phyloP scores from a whole-genome alignment of 2,329 filamentous ascomycete species.

The Neurospora sp. region DNA sequence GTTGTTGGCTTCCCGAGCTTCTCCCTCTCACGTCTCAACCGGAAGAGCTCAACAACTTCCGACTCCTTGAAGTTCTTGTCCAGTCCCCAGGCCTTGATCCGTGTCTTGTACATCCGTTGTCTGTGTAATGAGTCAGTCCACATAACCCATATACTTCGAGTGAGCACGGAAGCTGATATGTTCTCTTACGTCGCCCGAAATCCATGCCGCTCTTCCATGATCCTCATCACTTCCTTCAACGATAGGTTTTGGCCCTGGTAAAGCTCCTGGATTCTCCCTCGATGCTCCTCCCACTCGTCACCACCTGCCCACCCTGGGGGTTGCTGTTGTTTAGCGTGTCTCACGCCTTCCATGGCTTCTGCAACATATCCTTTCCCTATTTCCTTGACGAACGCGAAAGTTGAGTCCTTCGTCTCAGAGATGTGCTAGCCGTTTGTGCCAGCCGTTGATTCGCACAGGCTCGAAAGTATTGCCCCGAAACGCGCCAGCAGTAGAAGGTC shows the following conservation, averaged over 20 bases:
- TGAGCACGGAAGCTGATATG: not conserved
- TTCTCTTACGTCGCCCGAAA: slow-evolving; percentile 12
- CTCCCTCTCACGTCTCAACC: slow-evolving; percentile 10
- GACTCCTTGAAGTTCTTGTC: slow-evolving; percentile 15
- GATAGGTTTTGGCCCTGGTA: slow-evolving; percentile 11
- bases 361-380: not conserved
- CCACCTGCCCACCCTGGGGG: slow-evolving; percentile 6
- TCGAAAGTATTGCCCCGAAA: not conserved
- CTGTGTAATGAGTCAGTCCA: not conserved
- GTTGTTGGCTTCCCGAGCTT: slow-evolving; percentile 6
- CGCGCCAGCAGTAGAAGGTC: not conserved
- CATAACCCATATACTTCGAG: not conserved
- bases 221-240: slow-evolving; percentile 13
- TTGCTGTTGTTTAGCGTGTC: slow-evolving; percentile 1
- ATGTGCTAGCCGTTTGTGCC: not conserved
- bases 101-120: slow-evolving; percentile 14
- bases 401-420: not conserved
- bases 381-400: not conserved
- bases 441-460: not conserved
- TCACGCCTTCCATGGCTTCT: slow-evolving; percentile 1
- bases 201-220: slow-evolving; percentile 11
- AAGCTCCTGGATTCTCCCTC: slow-evolving; percentile 10
- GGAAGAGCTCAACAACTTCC: slow-evolving; percentile 13
- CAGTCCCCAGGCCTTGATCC: slow-evolving; percentile 14
- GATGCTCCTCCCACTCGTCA: slow-evolving; percentile 10